Base-by-base conservation (phyloP, 2,329 filamentous ascomycete genomes). In the Fusarium palustre region DNA sequence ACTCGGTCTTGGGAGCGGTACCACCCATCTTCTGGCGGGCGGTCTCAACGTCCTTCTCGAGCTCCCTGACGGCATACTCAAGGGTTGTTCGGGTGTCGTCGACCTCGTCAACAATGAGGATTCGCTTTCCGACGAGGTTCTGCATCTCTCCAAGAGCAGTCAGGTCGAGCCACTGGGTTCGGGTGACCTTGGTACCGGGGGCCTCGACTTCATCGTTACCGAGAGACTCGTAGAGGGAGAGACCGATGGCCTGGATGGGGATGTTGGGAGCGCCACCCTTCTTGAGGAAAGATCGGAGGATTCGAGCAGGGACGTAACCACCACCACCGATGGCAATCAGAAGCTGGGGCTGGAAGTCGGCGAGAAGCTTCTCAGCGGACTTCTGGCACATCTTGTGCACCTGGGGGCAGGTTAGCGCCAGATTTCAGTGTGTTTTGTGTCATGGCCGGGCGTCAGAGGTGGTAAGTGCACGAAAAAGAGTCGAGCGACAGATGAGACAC, bases 281-380 rank as follows among this genome's bases (percentile, higher is more conserved):
- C 87, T 97, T 97, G 80, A 99, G 92, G 86, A 99, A 99, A 22
- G 96, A 98, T 69, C 96, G 93, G 70, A 99, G 88, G 80, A 99
- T 99, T 75, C 96, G 92, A 46, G 96, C 96, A 66, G 96, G 96
- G 41, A 99, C 94, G 82, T 97, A 99, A 76, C 96, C 96, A 76
- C 96, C 96, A 71, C 96, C 96, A 75, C 96, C 96, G 80, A 98
- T 98, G 79, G 96, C 96, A 81, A 99, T 97, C 87, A 99, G 97
- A 74, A 99, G 92, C 81, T 97, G 93, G 39, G 96, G 96, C 79
- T 93, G 87, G 86, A 97, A 94, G 18, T 92, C 89, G 78, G 90
- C 84, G 75, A 99, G 90, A 79, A 98, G 97, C 75, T 86, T 85
- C 69, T 89, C 86, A 39, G 94, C 96, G 20, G 93, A 90, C 78